phyloP scores from a whole-genome alignment of 2,329 filamentous ascomycete species.

The Monilinia fructigena region DNA sequence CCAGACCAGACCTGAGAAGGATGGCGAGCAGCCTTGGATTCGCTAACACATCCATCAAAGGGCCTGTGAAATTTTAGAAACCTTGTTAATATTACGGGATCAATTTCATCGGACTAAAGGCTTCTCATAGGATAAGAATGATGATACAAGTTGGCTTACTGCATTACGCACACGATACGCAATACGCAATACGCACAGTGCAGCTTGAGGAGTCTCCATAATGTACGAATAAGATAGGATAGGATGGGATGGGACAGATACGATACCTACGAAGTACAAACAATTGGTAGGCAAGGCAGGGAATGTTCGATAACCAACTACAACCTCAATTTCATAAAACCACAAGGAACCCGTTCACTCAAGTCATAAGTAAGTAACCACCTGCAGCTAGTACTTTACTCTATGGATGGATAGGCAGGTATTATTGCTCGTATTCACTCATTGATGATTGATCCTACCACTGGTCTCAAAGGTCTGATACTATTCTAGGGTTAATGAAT shows the following conservation, averaged over 20 bases:
- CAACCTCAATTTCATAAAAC: background rate
- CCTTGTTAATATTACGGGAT: background rate
- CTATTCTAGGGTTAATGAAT: background rate
- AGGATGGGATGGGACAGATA: too few relatives aligned
- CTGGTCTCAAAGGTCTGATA: background rate
- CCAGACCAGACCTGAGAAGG: background rate
- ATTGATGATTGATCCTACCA: too few relatives aligned
- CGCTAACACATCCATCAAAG: background rate
- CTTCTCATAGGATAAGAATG: constrained; percentile 6
- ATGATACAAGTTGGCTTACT: constrained; percentile 3
- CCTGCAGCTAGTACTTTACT: too few relatives aligned
- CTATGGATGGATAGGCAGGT: too few relatives aligned
- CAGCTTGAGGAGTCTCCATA: constrained; percentile 1
- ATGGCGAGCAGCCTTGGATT: constrained; percentile 12
- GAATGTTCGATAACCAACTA: background rate
- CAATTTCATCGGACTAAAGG: background rate
- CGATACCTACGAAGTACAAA: background rate
- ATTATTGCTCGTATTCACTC: background rate
- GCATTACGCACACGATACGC: background rate
- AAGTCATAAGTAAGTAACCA: background rate
- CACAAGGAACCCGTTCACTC: background rate
- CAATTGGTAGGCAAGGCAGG: too few relatives aligned
- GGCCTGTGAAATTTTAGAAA: background rate
- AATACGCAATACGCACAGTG: background rate
- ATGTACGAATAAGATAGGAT: background rate